A percentile compares a stretch with the other conserved stretches of the same genome.
Conservation (phyloP, 129 eudicot genomes). For the Dittrichia graveolens region DNA sequence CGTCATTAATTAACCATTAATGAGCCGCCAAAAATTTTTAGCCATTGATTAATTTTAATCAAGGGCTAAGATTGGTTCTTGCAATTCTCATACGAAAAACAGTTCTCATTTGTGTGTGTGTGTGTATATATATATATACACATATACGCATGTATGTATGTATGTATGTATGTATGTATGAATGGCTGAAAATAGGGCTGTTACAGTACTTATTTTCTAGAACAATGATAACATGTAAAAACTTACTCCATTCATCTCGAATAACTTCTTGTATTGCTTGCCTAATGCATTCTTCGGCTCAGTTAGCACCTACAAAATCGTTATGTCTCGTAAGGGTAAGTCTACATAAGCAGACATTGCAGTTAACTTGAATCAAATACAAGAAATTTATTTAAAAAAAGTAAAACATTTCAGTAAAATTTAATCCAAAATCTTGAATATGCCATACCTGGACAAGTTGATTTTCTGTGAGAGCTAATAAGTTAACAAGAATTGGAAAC, state of each 20-base stretch:
- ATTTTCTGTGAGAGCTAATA: conserved; percentile 76
- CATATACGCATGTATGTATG: too few relatives aligned
- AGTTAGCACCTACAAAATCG: conserved; percentile 56
- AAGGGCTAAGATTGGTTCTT: too few relatives aligned
- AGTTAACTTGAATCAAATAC: not conserved
- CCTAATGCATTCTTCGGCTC: conserved; percentile 86
- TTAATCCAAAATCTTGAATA: not conserved
- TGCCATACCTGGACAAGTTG: conserved; percentile 75
- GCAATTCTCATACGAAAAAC: too few relatives aligned
- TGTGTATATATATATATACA: too few relatives aligned
- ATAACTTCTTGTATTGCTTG: conserved; percentile 60
- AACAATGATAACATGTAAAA: not conserved
- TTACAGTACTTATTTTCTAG: not conserved
- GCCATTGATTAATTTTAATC: too few relatives aligned
- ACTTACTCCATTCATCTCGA: conserved; percentile 54
- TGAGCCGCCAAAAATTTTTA: too few relatives aligned
- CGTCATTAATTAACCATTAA: too few relatives aligned
- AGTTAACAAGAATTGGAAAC: conserved; percentile 76
- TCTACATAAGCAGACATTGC: too few relatives aligned
- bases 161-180: too few relatives aligned
- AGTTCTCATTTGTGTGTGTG: too few relatives aligned
- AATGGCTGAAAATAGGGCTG: too few relatives aligned
- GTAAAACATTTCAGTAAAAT: not conserved
- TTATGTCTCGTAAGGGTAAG: conserved; percentile 7
- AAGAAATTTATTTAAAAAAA: not conserved